A percentile compares a stretch with the other conserved stretches of the same genome.
Evolutionary conservation across 2,329 filamentous ascomycete species (phyloP).

Genomic region (Cladobotryum protrusum): DNA sequence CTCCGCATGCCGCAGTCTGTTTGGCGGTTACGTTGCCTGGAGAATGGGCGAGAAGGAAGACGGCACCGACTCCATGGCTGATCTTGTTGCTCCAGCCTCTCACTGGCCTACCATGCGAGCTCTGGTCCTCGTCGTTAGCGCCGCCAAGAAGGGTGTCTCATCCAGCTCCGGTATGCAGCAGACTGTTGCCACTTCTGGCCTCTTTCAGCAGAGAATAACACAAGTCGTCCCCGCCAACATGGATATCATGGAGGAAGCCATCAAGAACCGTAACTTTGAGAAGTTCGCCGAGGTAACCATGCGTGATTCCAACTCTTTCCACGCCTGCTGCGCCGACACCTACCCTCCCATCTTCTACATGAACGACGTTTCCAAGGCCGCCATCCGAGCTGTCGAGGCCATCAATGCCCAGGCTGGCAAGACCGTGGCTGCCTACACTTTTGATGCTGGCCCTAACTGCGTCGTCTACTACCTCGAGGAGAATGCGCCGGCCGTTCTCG

Average conservation of each 20-base stretch:
- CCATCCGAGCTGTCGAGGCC: constrained; percentile 80
- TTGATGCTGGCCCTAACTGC: constrained; percentile 93
- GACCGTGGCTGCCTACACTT: constrained; percentile 87
- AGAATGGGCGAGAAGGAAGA: constrained; percentile 69
- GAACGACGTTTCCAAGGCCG: constrained; percentile 85
- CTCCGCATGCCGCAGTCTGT: constrained; percentile 86
- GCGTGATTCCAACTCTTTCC: constrained; percentile 96
- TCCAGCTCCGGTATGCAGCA: constrained; percentile 96
- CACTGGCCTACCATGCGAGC: constrained; percentile 97
- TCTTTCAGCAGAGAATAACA: constrained; percentile 72
- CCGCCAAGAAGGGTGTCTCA: constrained; percentile 91
- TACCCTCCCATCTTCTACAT: constrained; percentile 98
- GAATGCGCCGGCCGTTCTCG: constrained; percentile 66
- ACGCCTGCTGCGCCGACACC: constrained; percentile 89
- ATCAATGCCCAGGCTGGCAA: constrained; percentile 77
- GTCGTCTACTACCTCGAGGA: constrained; percentile 92
- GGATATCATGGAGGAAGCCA: constrained; percentile 76
- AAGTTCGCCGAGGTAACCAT: constrained; percentile 87
- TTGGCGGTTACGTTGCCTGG: constrained; percentile 96
- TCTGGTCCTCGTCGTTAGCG: constrained; percentile 82
- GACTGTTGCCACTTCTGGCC: constrained; percentile 82
- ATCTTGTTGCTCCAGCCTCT: constrained; percentile 77
- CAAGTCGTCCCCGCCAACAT: constrained; percentile 78
- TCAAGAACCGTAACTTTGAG: constrained; percentile 72
- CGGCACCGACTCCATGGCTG: constrained; percentile 80